phyloP scores from a whole-genome alignment of 805 yeast species.

The Debaryomyces tyrocola region DNA sequence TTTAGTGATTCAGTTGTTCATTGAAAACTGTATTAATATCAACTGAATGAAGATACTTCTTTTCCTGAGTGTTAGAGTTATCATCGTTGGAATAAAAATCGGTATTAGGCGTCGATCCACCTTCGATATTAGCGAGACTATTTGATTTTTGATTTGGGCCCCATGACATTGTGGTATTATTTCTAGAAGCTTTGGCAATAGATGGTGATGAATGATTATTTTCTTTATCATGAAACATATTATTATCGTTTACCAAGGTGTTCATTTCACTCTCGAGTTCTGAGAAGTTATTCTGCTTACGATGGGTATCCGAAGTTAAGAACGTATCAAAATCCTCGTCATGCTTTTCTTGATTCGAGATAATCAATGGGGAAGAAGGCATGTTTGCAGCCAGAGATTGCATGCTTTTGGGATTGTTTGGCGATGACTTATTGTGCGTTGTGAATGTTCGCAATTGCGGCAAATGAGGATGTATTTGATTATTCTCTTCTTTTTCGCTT shows the following conservation, averaged over 20 bases:
- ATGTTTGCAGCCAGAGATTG: slow-evolving; percentile 28
- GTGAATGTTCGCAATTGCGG: slow-evolving; percentile 34
- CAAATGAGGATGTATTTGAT: slow-evolving; percentile 21
- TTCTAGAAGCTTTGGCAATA: slow-evolving; percentile 31
- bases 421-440: slow-evolving; percentile 2
- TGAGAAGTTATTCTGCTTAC: slow-evolving; percentile 10
- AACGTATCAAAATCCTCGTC: slow-evolving; percentile 15
- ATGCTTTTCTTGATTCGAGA: slow-evolving; percentile 10
- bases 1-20: neutral
- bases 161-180: slow-evolving; percentile 35
- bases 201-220: slow-evolving; percentile 25
- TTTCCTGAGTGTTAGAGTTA: neutral
- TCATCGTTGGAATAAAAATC: slow-evolving; percentile 25
- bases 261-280: slow-evolving; percentile 21
- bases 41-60: slow-evolving; percentile 4
- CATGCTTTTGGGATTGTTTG: slow-evolving; percentile 4
- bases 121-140: neutral
- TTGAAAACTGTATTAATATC: neutral
- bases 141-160: slow-evolving; percentile 7
- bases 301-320: slow-evolving; percentile 10
- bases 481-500: slow-evolving; percentile 9
- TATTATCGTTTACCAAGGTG: slow-evolving; percentile 10
- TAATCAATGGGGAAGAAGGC: slow-evolving; percentile 42
- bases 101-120: slow-evolving; percentile 27
- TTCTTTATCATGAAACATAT: neutral